These are phyloP conservation scores for Cystobasidium tubakii DNA, from an alignment of 768 basidiomycete species.

Conservation along the genomic window DNA sequence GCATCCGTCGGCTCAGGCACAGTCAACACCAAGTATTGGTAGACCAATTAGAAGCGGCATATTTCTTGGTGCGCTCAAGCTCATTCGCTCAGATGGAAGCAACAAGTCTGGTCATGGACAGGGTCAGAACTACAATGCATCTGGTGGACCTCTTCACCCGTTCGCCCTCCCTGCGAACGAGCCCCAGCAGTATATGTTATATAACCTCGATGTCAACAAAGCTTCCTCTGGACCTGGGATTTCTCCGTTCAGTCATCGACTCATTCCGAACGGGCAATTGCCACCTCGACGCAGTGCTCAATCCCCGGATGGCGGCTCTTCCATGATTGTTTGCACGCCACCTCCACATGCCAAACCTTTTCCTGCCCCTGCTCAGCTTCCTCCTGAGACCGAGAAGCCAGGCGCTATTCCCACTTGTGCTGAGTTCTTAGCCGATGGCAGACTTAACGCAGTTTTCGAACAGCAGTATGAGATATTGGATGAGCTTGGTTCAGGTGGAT, in stretches of 20 bases:
- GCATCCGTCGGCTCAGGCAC: constrained; percentile 11
- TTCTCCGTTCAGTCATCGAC: constrained; percentile 7
- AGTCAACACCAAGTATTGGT: neutral
- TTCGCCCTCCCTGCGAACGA: constrained; percentile 9
- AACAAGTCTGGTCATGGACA: neutral
- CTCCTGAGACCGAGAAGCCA: neutral
- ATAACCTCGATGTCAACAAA: constrained; percentile 18
- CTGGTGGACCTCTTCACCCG: constrained; percentile 10
- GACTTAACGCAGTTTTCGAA: constrained; percentile 45
- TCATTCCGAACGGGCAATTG: neutral
- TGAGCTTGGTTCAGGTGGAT: constrained; percentile 76
- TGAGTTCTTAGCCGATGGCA: neutral
- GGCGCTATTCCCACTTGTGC: neutral
- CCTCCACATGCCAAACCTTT: neutral
- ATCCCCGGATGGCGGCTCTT: neutral
- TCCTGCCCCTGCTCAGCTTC: neutral
- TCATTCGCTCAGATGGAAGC: constrained; percentile 1
- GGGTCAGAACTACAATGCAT: neutral
- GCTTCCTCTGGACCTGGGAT: neutral
- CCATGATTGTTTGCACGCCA: neutral
- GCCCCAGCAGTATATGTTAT: constrained; percentile 18
- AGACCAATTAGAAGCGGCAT: neutral
- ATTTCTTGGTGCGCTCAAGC: neutral
- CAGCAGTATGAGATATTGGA: constrained; percentile 48
- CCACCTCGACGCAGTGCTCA: neutral